Evolutionary conservation across 805 yeast genomes (phyloP), one percentile per base, ranked within the genome.

Genomic region (Metschnikowia drakensbergensis): DNA sequence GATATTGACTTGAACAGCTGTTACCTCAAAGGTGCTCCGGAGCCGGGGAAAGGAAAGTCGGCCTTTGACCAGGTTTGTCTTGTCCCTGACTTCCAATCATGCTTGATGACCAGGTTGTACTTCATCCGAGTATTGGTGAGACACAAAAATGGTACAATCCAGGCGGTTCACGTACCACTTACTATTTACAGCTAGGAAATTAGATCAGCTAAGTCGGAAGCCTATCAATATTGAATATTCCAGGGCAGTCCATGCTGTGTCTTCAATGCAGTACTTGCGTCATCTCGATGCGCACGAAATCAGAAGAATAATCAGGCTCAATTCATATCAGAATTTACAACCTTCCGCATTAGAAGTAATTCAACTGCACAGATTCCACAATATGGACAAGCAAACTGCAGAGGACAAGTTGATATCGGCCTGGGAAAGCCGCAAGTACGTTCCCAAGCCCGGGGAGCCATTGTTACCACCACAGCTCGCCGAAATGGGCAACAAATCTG

Each of bases 391-490:
- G 27, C 31, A 42, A 57, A 56, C 49, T 31, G 51, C 56, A 17
- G 61, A 57, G 40, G 56, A 57, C 46, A 47, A 48, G 42, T 50
- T 58, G 28, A 55, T 65, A 22, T 68, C 75, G 17, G 76, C 71
- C 44, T 73, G 77, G 77, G 77, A 73, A 25, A 68, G 57, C 40
- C 61, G 60, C 37, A 60, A 69, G 38, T 73, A 73, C 42, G 60
- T 66, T 1, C 77, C 77, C 35, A 69, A 68, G 46, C 72, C 74
- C 1, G 83, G 82, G 11, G 89, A 85, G 53, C 94, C 96, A 4
- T 81, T 67, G 4, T 66, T 88, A 40, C 96, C 96, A 1, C 96
- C 96, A 3, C 96, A 88, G 63, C 72, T 88, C n/a, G 72, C 84
- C 0, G 83, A 84, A 51, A 59, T 75, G 36, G 70, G 81, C 1